These are phyloP conservation scores for Gossypioides kirkii DNA, from an alignment of 345 rosid species.

Conservation along the genomic window DNA sequence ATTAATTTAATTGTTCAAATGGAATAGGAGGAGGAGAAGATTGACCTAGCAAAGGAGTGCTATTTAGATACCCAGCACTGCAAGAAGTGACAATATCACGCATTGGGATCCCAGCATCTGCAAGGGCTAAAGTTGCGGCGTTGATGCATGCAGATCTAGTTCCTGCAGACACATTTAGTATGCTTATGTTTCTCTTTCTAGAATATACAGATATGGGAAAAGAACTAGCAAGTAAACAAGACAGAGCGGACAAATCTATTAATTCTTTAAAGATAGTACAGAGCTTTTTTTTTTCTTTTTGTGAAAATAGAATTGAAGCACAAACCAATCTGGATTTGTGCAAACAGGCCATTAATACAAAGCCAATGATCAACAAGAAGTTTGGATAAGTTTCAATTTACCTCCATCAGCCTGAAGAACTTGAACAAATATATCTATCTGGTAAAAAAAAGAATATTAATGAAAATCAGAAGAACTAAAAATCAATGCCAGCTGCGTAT, in stretches of 20 bases:
- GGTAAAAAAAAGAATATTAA: not conserved
- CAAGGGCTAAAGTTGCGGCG: conserved; percentile 93
- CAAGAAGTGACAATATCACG: conserved; percentile 87
- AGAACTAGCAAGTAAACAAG: not conserved
- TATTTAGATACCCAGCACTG: conserved; percentile 89
- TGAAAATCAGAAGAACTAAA: conserved; percentile 8
- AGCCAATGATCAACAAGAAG: not conserved
- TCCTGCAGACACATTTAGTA: conserved; percentile 33
- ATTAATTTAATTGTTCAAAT: not conserved
- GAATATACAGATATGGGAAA: not conserved
- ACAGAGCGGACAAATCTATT: not conserved
- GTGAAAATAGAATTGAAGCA: not conserved
- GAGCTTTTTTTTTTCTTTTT: too few species aligned
- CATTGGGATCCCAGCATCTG: conserved; percentile 99
- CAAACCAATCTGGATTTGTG: not conserved
- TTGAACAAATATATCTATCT: conserved; percentile 93
- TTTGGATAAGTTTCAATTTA: conserved; percentile 22
- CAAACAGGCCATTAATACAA: not conserved
- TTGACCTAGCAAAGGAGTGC: conserved; percentile 78
- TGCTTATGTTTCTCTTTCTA: not conserved
- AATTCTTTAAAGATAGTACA: not conserved
- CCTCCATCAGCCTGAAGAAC: conserved; percentile 99
- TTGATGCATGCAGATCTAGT: conserved; percentile 96
- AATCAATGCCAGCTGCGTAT: not conserved
- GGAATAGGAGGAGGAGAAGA: not conserved